These are phyloP conservation scores for Alternaria sp. DNA, from an alignment of 2,329 filamentous ascomycete species.

Conservation along the genomic window DNA sequence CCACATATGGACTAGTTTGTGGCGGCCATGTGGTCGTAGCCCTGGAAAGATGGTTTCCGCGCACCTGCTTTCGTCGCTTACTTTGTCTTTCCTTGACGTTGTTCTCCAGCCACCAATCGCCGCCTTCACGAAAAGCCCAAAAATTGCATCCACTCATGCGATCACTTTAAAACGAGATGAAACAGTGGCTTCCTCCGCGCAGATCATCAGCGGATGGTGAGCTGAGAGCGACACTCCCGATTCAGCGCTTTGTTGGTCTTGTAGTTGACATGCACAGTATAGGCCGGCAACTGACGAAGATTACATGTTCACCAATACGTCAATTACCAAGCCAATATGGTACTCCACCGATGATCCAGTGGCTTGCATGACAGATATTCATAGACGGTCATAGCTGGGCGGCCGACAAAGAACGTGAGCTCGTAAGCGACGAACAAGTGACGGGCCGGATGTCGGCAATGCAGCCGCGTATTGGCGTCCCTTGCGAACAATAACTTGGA, in stretches of 20 bases:
- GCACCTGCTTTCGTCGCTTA: slow-evolving; percentile 14
- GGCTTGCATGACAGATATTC: neutral
- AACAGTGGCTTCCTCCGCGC: neutral
- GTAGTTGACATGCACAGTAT: neutral
- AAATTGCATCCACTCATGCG: neutral
- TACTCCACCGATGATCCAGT: neutral
- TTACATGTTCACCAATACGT: neutral
- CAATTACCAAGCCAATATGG: neutral
- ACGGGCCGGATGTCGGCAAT: slow-evolving; percentile 5
- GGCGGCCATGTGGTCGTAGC: neutral
- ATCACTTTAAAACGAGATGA: neutral
- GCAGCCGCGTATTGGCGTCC: slow-evolving; percentile 1
- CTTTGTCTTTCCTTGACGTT: slow-evolving; percentile 44
- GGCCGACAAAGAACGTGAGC: slow-evolving; percentile 6
- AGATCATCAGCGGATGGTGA: neutral
- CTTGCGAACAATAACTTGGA: neutral
- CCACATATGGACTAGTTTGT: slow-evolving; percentile 25
- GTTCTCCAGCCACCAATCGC: slow-evolving; percentile 33
- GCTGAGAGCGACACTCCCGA: neutral
- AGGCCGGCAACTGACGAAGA: neutral
- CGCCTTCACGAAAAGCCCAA: neutral
- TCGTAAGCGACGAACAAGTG: slow-evolving; percentile 5
- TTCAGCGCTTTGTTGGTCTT: neutral
- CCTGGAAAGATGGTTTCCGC: neutral
- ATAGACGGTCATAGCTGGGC: neutral